Evolutionary conservation across 805 yeast genomes (phyloP), one percentile per base, ranked within the genome.

Genomic region (Candida coquimbonensis): DNA sequence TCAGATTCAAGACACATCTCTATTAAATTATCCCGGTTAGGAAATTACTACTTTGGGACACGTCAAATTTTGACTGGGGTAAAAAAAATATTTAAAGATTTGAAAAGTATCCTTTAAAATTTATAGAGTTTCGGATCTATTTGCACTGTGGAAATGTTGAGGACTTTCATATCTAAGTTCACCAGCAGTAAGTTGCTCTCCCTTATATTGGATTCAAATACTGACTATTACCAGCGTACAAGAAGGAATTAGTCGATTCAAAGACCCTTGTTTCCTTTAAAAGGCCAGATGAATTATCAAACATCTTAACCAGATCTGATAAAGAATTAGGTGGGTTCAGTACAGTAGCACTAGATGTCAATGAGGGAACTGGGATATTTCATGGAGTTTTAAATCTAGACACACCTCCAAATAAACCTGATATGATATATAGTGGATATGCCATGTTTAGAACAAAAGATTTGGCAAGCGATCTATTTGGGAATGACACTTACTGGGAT

Each of bases 371-470:
- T 49, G 95, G 83, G 1, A 74, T 76, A 48, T 83, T 87, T 65
- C 79, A 78, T 59, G 96, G 96, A 7, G 79, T 79, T 41, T 60
- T 80, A 47, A 79, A 76, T 52, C 73, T 82, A 49, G 86, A 83
- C 52, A 73, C 84, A 33, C 93, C 87, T 13, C 71, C 74, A 44
- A 75, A 76, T 50, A 70, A 79, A 42, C 86, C 87, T 1, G 81
- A 80, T 42, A 75, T 85, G 21, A 72, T 75, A 16, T 69, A 80
- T 49, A 75, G 83, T 17, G 87, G 87, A 1, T 80, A 80, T 68
- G 87, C 95, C 34, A 86, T 87, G 95, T 86, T 84, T 65, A 74
- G 95, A 50, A 87, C 95, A 0, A 74, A 69, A 53, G 87, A 85
- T 57, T 77, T 80, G 55, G 73, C 70, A 47, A 68, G 67, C 64